These are phyloP conservation scores for Cutaneotrichosporon daszewskae DNA, from an alignment of 1,284 basidiomycete species.

Conservation along the genomic window DNA sequence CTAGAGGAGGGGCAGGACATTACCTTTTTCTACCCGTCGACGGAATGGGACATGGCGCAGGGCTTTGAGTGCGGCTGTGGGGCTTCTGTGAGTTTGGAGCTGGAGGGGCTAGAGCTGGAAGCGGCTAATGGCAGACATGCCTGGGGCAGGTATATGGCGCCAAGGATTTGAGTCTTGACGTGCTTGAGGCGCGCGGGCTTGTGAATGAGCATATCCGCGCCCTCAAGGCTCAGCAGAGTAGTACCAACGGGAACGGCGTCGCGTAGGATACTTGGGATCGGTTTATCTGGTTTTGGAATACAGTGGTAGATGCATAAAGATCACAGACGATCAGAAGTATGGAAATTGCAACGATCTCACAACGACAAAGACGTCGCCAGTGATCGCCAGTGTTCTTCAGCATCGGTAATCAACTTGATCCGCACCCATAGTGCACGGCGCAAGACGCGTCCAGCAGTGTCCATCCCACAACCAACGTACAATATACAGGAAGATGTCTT, in stretches of 20 bases:
- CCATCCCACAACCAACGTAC: no score
- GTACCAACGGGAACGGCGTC: background rate
- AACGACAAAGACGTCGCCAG: background rate
- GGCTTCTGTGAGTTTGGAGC: slow-evolving; percentile 35
- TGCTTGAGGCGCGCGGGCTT: slow-evolving; percentile 39
- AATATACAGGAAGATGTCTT: no score
- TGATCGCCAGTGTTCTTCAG: background rate
- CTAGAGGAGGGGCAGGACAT: slow-evolving; percentile 50
- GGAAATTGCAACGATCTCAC: no score
- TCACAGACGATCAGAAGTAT: no score
- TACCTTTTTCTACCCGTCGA: slow-evolving; percentile 62
- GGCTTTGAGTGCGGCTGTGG: slow-evolving; percentile 59
- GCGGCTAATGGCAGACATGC: slow-evolving; percentile 34
- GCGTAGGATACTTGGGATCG: no score
- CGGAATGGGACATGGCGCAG: slow-evolving; percentile 67
- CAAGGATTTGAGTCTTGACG: slow-evolving; percentile 36
- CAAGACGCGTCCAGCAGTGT: no score
- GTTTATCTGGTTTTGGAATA: no score
- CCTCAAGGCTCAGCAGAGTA: slow-evolving; percentile 33
- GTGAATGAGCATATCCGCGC: slow-evolving; percentile 45
- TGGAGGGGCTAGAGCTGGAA: background rate
- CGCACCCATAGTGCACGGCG: no score
- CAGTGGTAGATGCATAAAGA: no score
- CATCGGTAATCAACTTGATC: background rate
- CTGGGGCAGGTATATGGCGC: slow-evolving; percentile 49